Conservation (phyloP, 2,329 filamentous ascomycete species). For the Sporothrix brunneoviolacea region DNA sequence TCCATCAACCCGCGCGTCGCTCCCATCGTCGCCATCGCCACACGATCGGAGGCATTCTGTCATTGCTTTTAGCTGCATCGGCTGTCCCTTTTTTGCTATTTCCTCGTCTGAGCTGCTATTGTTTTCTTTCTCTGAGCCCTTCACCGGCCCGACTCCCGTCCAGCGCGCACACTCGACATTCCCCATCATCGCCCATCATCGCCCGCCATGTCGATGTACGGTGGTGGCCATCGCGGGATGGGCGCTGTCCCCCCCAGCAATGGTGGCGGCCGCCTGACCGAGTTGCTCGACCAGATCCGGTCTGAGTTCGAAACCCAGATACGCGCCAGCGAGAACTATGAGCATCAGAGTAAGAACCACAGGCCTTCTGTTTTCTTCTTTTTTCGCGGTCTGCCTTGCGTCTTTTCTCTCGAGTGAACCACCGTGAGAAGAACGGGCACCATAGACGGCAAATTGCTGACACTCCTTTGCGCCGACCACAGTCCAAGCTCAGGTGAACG, state of each 20-base stretch:
- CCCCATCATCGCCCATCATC: not conserved
- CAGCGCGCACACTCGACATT: not conserved
- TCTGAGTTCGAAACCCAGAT: conserved; percentile 84
- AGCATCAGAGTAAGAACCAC: conserved; percentile 74
- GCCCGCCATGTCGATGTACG: conserved; percentile 69
- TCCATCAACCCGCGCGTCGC: not conserved
- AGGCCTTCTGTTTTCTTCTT: too few relatives aligned
- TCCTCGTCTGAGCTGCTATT: too few relatives aligned
- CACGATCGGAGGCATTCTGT: not conserved
- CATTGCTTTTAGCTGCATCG: not conserved
- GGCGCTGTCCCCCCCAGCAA: conserved; percentile 55
- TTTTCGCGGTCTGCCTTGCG: not conserved
- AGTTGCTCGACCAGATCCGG: conserved; percentile 86
- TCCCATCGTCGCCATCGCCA: conserved; percentile 5
- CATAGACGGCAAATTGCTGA: conserved; percentile 13
- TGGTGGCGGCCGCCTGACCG: conserved; percentile 62
- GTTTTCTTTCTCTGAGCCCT: not conserved
- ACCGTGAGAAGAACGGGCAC: too few relatives aligned
- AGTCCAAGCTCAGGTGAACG: conserved; percentile 88
- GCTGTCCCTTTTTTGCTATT: not conserved
- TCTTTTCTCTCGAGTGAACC: not conserved
- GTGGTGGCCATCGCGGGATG: conserved; percentile 70
- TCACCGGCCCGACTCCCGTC: not conserved
- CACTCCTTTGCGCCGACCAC: conserved; percentile 23
- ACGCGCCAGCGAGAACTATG: conserved; percentile 76